Percentiles rank a stretch among this genome's conserved stretches.
phyloP scores from a whole-genome alignment of 306 rosid species.

The Vicia faba region DNA sequence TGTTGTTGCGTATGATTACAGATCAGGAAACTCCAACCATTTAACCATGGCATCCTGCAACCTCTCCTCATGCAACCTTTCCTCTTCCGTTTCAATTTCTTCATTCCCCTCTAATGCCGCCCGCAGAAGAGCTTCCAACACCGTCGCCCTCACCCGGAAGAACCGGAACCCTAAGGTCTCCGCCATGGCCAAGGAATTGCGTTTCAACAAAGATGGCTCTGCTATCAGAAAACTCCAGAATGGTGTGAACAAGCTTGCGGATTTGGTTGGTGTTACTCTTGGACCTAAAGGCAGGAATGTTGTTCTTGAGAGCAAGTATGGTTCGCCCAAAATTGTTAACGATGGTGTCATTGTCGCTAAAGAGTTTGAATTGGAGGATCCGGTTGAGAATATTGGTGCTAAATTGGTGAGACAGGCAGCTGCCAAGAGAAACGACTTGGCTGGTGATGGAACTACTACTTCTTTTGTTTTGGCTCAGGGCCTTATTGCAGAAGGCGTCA shows the following conservation, averaged over 20 bases:
- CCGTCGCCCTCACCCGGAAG: conserved; percentile 45
- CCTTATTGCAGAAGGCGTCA: conserved; percentile 96
- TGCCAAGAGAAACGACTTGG: conserved; percentile 96
- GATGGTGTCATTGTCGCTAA: conserved; percentile 97
- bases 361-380: conserved; percentile 99
- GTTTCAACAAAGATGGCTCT: conserved; percentile 90
- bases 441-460: conserved; percentile 98
- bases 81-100: conserved; percentile 74
- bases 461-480: conserved; percentile 99
- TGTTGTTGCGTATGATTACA: conserved; percentile 46
- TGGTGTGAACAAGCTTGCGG: conserved; percentile 99
- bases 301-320: conserved; percentile 96
- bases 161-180: conserved; percentile 54
- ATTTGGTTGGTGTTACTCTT: conserved; percentile 97
- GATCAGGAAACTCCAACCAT: conserved; percentile 59
- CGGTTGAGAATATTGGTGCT: conserved; percentile 99
- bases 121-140: conserved; percentile 51
- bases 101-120: conserved; percentile 47
- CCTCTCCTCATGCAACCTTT: conserved; percentile 63
- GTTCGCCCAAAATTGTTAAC: conserved; percentile 94
- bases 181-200: conserved; percentile 95
- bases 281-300: conserved; percentile 99
- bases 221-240: conserved; percentile 82
- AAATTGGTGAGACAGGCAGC: too few species aligned
- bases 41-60: conserved; percentile 48